Conservation (phyloP, 306 rosid genomes). For the Aeschynomene evenia region DNA sequence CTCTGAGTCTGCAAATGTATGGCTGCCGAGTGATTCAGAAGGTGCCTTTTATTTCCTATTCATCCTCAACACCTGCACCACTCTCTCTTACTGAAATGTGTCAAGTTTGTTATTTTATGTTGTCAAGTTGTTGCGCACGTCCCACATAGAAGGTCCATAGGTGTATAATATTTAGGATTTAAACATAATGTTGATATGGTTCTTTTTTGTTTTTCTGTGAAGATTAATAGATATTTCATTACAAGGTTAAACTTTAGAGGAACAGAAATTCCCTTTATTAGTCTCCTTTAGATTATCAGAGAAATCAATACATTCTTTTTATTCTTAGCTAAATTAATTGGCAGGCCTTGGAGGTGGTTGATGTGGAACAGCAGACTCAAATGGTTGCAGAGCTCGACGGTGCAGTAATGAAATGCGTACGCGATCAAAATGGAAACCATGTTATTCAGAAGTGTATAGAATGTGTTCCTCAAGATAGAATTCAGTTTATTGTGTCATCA, state of each 20-base stretch:
- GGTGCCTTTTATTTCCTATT: constrained; percentile 46
- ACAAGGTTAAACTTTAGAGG: background rate
- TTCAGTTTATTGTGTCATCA: constrained; percentile 82
- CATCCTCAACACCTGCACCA: too few species aligned
- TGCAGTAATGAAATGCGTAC: constrained; percentile 85
- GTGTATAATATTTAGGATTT: constrained; percentile 17
- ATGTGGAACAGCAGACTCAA: constrained; percentile 70
- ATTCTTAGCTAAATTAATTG: constrained; percentile 24
- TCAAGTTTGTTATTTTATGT: constrained; percentile 11
- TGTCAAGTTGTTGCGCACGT: background rate
- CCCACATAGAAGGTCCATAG: background rate
- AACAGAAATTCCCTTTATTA: background rate
- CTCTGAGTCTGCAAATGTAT: constrained; percentile 98
- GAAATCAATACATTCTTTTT: constrained; percentile 10
- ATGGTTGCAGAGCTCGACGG: constrained; percentile 92
- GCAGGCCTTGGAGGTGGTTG: constrained; percentile 95
- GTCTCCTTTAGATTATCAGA: constrained; percentile 12
- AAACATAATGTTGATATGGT: background rate
- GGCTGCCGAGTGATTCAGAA: constrained; percentile 99
- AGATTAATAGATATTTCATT: background rate
- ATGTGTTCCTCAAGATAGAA: constrained; percentile 85
- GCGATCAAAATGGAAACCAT: constrained; percentile 96
- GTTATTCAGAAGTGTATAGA: constrained; percentile 94
- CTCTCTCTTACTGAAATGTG: constrained; percentile 1
- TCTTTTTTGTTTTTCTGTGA: constrained; percentile 3